These are phyloP conservation scores for Lentinula edodes DNA, from an alignment of 768 basidiomycete genomes.

Conservation along the genomic window DNA sequence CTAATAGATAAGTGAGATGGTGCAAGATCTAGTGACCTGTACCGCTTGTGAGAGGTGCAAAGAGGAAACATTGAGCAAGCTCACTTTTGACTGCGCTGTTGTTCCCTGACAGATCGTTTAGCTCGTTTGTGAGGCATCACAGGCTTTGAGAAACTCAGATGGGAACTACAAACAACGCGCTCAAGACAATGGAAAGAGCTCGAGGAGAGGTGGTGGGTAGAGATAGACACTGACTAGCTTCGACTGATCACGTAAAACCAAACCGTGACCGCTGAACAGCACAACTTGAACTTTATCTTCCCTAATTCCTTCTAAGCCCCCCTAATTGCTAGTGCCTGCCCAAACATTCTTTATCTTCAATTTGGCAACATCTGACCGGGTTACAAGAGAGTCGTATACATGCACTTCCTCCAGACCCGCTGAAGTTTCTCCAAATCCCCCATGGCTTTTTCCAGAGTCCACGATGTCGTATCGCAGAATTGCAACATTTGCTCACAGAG, in stretches of 20 bases:
- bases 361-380: background rate
- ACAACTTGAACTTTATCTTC: no score
- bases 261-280: background rate
- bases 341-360: background rate
- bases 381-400: background rate
- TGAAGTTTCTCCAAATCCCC: no score
- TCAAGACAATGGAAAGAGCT: no score
- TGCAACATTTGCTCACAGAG: no score
- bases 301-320: background rate
- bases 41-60: background rate
- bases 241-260: background rate
- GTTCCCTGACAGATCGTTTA: slow-evolving; percentile 44
- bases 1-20: slow-evolving; percentile 36
- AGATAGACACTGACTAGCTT: background rate
- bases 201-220: no score
- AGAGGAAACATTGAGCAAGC: slow-evolving; percentile 7
- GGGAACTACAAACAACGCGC: background rate
- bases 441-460: background rate
- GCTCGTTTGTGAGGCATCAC: slow-evolving; percentile 65
- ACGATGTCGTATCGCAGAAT: no score
- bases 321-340: background rate
- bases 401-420: background rate
- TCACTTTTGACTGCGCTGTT: slow-evolving; percentile 37
- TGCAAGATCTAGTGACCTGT: slow-evolving; percentile 46
- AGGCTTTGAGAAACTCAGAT: background rate